Percentiles rank a stretch among this genome's conserved stretches.
These are phyloP conservation scores for Leptodontidium sp. DNA, from an alignment of 2,329 filamentous ascomycete species.

Conservation along the genomic window DNA sequence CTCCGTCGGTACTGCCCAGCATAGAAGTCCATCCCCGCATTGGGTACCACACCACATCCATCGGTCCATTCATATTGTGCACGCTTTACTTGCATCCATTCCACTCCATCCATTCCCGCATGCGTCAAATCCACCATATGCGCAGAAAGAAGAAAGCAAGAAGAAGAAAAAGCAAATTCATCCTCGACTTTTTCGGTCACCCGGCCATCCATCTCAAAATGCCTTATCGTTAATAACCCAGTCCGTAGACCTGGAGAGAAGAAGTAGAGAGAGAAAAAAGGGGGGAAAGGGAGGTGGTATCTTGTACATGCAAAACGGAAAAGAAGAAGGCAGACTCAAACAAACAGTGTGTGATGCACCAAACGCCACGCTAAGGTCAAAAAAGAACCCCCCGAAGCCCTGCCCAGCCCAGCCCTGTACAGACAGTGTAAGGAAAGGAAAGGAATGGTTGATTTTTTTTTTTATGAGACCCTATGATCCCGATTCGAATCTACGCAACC, in stretches of 20 bases:
- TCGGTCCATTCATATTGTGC: no score
- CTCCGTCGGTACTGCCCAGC: conserved; percentile 5
- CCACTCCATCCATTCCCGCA: neutral
- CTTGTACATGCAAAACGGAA: neutral
- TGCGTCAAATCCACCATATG: neutral
- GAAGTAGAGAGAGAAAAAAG: neutral
- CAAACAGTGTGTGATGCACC: neutral
- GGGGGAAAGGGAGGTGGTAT: neutral
- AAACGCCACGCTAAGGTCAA: conserved; percentile 3
- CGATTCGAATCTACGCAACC: neutral
- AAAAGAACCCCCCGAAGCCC: neutral
- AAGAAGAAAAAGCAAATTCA: neutral
- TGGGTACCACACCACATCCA: no score
- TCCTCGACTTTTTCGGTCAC: neutral
- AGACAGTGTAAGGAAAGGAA: neutral
- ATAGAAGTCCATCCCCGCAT: neutral
- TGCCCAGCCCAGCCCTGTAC: neutral
- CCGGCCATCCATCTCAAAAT: neutral
- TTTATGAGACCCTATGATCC: neutral
- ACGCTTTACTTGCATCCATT: no score
- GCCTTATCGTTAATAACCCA: neutral
- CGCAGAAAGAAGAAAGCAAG: no score
- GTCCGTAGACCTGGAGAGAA: neutral
- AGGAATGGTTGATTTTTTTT: neutral
- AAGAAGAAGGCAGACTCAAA: neutral